Conservation (phyloP, 2,329 filamentous ascomycete species). For the Dactylella cylindrospora region DNA sequence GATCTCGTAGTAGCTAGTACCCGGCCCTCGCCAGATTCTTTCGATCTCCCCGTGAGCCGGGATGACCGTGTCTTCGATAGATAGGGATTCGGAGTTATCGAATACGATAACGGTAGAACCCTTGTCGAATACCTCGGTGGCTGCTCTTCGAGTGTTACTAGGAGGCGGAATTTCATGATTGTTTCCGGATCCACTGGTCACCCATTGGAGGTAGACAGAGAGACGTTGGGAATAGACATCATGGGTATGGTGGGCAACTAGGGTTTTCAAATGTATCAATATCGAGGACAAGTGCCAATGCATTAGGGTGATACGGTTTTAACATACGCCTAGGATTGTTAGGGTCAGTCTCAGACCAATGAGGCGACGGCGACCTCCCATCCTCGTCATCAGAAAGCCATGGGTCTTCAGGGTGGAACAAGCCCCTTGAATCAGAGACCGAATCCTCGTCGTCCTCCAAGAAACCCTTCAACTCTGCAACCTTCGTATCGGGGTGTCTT, state of each 20-base stretch:
- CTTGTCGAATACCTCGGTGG: slow-evolving; percentile 56
- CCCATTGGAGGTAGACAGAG: slow-evolving; percentile 58
- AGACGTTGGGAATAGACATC: slow-evolving; percentile 58
- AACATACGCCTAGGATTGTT: slow-evolving; percentile 36
- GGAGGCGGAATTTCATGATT: slow-evolving; percentile 50
- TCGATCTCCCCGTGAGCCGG: slow-evolving; percentile 58
- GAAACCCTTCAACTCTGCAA: slow-evolving; percentile 59
- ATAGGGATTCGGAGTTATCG: slow-evolving; percentile 57
- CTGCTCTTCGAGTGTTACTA: slow-evolving; percentile 50
- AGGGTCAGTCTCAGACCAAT: slow-evolving; percentile 35
- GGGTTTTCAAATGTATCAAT: slow-evolving; percentile 52
- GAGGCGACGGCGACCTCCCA: slow-evolving; percentile 30
- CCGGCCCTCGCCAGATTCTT: slow-evolving; percentile 58
- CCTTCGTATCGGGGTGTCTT: slow-evolving; percentile 51
- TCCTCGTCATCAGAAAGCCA: slow-evolving; percentile 15
- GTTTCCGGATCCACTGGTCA: slow-evolving; percentile 52
- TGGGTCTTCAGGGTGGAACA: slow-evolving; percentile 9
- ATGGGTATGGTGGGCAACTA: slow-evolving; percentile 52
- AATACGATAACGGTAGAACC: slow-evolving; percentile 59
- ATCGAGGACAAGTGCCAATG: too few relatives aligned
- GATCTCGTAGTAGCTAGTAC: slow-evolving; percentile 54
- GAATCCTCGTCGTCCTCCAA: slow-evolving; percentile 26
- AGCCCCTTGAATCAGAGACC: slow-evolving; percentile 6
- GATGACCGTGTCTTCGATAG: slow-evolving; percentile 57
- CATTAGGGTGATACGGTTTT: too few relatives aligned